Conservation (phyloP, 1,284 basidiomycete genomes). For the Moniliella sp. region DNA sequence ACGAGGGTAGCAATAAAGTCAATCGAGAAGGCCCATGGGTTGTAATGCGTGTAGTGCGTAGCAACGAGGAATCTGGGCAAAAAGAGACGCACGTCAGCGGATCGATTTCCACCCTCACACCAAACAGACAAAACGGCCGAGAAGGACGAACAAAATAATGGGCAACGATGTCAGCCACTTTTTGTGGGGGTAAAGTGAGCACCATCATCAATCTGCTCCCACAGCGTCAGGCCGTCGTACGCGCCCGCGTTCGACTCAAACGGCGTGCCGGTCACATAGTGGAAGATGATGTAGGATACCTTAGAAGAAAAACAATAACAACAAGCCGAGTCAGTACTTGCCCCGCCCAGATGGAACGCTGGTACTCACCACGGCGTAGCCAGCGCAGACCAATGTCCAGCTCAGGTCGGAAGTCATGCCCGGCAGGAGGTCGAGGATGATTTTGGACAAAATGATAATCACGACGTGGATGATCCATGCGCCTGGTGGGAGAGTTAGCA, state of each 20-base stretch:
- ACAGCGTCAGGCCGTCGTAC: constrained; percentile 87
- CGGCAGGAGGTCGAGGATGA: constrained; percentile 77
- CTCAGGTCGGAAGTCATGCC: constrained; percentile 79
- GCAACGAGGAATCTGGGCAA: constrained; percentile 86
- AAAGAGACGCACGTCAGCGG: too few relatives aligned
- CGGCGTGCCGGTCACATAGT: constrained; percentile 87
- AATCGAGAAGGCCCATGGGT: constrained; percentile 72
- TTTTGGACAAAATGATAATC: constrained; percentile 68
- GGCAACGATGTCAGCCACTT: constrained; percentile 89
- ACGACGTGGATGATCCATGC: constrained; percentile 95
- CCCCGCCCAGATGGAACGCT: too few relatives aligned
- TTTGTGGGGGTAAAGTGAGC: constrained; percentile 95
- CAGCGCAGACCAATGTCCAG: constrained; percentile 81
- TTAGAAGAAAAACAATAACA: too few relatives aligned
- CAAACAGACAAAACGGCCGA: background rate
- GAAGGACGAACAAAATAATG: constrained; percentile 55
- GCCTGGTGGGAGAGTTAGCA: constrained; percentile 2
- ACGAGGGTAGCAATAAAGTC: constrained; percentile 67
- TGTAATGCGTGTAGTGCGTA: constrained; percentile 69
- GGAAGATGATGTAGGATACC: constrained; percentile 97
- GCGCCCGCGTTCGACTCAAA: constrained; percentile 72
- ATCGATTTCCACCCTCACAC: too few relatives aligned
- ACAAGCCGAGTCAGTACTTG: too few relatives aligned
- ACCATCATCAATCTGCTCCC: constrained; percentile 97
- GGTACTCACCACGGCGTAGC: constrained; percentile 73